Evolutionary conservation across 164 flowering plant genomes (phyloP).

Genomic region (Akebia trifoliata): DNA sequence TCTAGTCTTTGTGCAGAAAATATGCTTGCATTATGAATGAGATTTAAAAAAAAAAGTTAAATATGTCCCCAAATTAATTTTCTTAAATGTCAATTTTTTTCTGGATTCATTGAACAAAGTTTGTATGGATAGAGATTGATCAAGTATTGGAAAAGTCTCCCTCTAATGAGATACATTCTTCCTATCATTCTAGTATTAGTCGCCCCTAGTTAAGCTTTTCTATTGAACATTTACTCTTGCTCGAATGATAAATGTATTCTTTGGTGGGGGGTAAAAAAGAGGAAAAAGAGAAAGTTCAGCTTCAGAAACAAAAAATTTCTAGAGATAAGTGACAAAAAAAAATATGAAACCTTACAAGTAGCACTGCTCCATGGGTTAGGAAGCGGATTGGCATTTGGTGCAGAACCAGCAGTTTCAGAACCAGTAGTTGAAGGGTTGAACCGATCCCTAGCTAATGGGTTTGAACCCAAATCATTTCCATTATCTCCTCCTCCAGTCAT

Average conservation of each 20-base stretch:
- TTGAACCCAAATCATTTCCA: conserved; percentile 49
- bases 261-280: neutral
- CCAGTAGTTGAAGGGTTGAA: conserved; percentile 41
- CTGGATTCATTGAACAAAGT: too few species aligned
- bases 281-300: conserved; percentile 27
- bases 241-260: neutral
- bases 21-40: too few species aligned
- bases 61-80: too few species aligned
- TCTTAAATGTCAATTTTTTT: too few species aligned
- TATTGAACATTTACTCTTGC: too few species aligned
- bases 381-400: conserved; percentile 75
- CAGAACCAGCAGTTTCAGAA: conserved; percentile 44
- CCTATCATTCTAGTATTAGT: too few species aligned
- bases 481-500: conserved; percentile 56
- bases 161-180: too few species aligned
- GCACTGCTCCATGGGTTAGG: conserved; percentile 71
- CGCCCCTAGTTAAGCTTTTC: conserved; percentile 7
- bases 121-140: too few species aligned
- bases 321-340: conserved; percentile 33
- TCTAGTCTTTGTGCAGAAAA: too few species aligned
- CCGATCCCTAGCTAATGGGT: conserved; percentile 50
- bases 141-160: too few species aligned
- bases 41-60: too few species aligned
- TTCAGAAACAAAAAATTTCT: conserved; percentile 37
- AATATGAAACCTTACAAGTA: conserved; percentile 34